Base-by-base conservation (phyloP, 345 rosid genomes). In the Syzygium aqueum region DNA sequence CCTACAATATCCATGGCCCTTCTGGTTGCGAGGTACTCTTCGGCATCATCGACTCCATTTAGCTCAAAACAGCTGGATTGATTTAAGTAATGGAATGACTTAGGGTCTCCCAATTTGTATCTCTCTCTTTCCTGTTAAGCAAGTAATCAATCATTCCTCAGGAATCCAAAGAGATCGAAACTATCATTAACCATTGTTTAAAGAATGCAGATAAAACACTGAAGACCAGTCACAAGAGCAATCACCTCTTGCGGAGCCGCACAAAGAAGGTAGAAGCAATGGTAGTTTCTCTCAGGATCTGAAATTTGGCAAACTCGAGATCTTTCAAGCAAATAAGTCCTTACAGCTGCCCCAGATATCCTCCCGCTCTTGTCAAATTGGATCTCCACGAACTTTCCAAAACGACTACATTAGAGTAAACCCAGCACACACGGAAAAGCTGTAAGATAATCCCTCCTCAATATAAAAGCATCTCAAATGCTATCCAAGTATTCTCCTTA, bases 261-360 rank as follows among this genome's bases (percentile, higher is more conserved):
- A 93, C 99, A 97, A 61, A 97, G 96, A 87, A 96, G 95, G 92
- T 97, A 97, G 92, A 97, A 97, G 89, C 98, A 95, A 86, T 97
- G 99, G 88, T 97, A 97, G 89, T 96, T 97, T 94, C 99, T 95
- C 93, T 97, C 99, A 89, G 99, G 99, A 89, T 94, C 92, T 86
- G 98, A 95, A 92, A 96, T 92, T 94, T 97, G 99, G 94, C 99
- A 97, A 90, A 97, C 99, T 88, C 99, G 99, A 90, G 99, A 97
- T 85, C 99, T 93, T 91, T 97, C 99, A 77, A 97, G 95, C 93
- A 97, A 89, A 92, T 97, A 97, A 85, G 99, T 97, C 82, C 99
- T 92, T 88, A 97, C 93, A 87, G 99, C 99, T 33, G 99, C 99
- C 77, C 99, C 99, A 54, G 99, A 97, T 89, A 97, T 97, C 92